These are phyloP conservation scores for Botryotinia globosa DNA, from an alignment of 2,329 filamentous ascomycete genomes.

Conservation along the genomic window DNA sequence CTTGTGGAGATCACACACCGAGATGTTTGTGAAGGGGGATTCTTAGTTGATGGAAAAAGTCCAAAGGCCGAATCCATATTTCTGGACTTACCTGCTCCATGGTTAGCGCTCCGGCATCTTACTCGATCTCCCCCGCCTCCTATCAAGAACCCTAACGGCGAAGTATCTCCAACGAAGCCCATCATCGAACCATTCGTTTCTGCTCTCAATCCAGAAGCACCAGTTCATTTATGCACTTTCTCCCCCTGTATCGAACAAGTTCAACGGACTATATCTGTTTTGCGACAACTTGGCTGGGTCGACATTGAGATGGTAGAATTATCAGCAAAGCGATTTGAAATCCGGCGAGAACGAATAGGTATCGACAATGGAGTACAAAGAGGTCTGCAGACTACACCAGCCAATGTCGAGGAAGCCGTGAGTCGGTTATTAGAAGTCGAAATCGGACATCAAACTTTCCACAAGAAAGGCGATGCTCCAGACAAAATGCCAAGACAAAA, in stretches of 20 bases:
- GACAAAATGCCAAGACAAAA: constrained; percentile 37
- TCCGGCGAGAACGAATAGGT: constrained; percentile 77
- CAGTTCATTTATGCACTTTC: constrained; percentile 86
- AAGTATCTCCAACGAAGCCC: not conserved
- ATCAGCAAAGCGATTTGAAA: constrained; percentile 72
- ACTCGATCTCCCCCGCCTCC: constrained; percentile 49
- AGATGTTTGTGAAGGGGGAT: constrained; percentile 75
- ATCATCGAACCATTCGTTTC: constrained; percentile 48
- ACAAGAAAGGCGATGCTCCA: constrained; percentile 40
- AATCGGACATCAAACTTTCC: constrained; percentile 62
- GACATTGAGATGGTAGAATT: constrained; percentile 94
- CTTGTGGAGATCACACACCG: constrained; percentile 73
- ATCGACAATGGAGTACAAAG: constrained; percentile 55
- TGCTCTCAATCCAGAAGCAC: constrained; percentile 66
- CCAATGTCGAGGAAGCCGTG: constrained; percentile 77
- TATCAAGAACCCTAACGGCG: constrained; percentile 21
- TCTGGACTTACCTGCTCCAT: constrained; percentile 76
- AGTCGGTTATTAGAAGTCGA: constrained; percentile 71
- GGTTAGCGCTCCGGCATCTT: constrained; percentile 76
- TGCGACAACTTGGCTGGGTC: constrained; percentile 82
- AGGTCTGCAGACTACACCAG: constrained; percentile 58
- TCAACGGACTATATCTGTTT: constrained; percentile 74
- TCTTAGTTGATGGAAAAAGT: constrained; percentile 55
- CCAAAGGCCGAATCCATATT: constrained; percentile 71
- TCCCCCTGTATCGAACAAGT: constrained; percentile 97